These are phyloP conservation scores for Claviceps spartinae DNA, from an alignment of 2,329 filamentous ascomycete genomes.

Conservation along the genomic window DNA sequence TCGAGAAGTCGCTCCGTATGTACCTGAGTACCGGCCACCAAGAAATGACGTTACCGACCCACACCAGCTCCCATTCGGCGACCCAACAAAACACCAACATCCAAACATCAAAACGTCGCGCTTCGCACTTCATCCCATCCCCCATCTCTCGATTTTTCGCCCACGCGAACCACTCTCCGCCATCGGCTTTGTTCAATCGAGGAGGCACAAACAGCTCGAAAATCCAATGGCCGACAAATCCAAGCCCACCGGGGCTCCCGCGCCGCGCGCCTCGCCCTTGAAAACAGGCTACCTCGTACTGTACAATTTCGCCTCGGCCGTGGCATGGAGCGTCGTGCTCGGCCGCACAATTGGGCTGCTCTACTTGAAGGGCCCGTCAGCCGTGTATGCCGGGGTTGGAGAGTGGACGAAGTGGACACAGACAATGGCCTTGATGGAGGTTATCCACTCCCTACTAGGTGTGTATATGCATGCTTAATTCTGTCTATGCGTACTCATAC, in stretches of 20 bases:
- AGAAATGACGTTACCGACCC: too few relatives aligned
- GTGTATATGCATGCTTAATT: conserved; percentile 11
- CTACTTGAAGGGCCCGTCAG: conserved; percentile 36
- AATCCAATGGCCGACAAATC: not conserved
- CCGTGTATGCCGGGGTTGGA: conserved; percentile 49
- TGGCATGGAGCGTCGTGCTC: conserved; percentile 68
- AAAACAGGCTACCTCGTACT: conserved; percentile 61
- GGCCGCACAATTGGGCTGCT: conserved; percentile 48
- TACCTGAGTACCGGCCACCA: too few relatives aligned
- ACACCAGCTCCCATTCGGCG: too few relatives aligned
- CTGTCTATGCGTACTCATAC: too few relatives aligned
- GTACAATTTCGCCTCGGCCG: conserved; percentile 71
- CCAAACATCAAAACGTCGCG: too few relatives aligned
- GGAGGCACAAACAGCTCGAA: too few relatives aligned
- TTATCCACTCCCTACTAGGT: conserved; percentile 71
- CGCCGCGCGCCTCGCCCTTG: conserved; percentile 2
- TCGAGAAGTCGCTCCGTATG: not conserved
- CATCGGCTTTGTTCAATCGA: too few relatives aligned
- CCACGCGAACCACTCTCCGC: too few relatives aligned
- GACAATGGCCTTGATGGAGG: conserved; percentile 69
- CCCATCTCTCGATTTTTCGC: too few relatives aligned
- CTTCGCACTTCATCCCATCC: too few relatives aligned
- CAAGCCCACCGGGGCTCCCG: not conserved
- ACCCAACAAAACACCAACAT: too few relatives aligned
- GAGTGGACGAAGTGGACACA: conserved; percentile 68